Base-by-base conservation (phyloP, 352 stramenopile genomes). In the Globisporangium parvum region DNA sequence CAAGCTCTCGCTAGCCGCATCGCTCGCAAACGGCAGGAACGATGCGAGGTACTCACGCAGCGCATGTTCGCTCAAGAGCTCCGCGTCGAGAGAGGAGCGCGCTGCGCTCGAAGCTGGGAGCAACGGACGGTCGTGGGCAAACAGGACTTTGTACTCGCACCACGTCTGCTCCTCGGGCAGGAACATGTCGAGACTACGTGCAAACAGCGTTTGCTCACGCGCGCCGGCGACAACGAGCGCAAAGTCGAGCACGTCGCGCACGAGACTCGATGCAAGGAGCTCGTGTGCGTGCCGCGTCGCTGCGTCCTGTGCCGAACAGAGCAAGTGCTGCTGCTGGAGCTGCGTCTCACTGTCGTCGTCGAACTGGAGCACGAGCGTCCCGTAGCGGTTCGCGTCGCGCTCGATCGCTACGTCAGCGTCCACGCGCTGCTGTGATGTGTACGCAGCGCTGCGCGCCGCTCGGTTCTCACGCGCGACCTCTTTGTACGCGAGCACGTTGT, bases 401-500 rank as follows among this genome's bases (percentile, higher is more conserved):
- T 82, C 69, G 18, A 89, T 63, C 15, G 70, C 68, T 17, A 72
- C 62, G 11, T 73, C 47, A 0, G 47, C 55, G 45, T 91, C 80
- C 20, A 64, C 59, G 37, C 78, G 65, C 12, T 73, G 59, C 26
- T 87, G 80, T 15, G 74, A 70, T 2, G 60, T 49, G 47, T 93
- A 91, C 24, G 71, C 65, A 53, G 65, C 57, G 33, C 73, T 62
- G 9, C 80, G 77, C 47, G 70, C 65, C 10, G 57, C 51, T 12
- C 80, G 67, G 44, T 93, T 93, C 60, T 87, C 79, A 0, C 57
- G 59, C 39, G 69, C 72, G 51, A 93, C 68, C 23, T 85, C 67
- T 48, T 88, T 90, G 74, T 86, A 93, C 11, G 72, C 47, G 8
- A 86, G 37, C 28, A 91, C 75, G 35, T 74, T 70, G n/a, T 62